These are phyloP conservation scores for Populus hybrid DNA, from an alignment of 441 rosid genomes.

Conservation along the genomic window DNA sequence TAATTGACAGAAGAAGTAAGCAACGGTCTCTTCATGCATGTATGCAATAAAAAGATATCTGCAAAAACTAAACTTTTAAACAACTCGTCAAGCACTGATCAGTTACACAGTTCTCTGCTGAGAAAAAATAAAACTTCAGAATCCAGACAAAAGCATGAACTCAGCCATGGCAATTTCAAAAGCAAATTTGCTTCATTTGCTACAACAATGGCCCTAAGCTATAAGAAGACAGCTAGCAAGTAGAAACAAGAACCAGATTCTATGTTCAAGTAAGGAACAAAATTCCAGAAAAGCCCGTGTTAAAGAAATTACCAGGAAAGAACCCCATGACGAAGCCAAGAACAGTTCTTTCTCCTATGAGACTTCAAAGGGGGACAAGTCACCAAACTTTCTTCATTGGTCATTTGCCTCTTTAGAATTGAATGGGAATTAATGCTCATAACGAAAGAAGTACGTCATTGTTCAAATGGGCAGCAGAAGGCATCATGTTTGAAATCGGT, in stretches of 20 bases:
- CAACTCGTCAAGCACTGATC: constrained; percentile 3
- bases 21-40: not conserved
- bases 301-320: not conserved
- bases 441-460: too few relatives aligned
- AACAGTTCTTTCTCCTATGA: not conserved
- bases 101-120: not conserved
- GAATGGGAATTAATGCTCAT: too few relatives aligned
- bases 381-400: not conserved
- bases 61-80: constrained; percentile 2
- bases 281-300: not conserved
- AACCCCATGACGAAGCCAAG: not conserved
- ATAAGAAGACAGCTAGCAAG: not conserved
- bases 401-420: too few relatives aligned
- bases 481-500: not conserved
- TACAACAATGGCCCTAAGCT: not conserved
- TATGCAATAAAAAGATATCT: not conserved
- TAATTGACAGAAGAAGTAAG: not conserved
- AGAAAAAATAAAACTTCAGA: not conserved
- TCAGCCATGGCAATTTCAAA: constrained; percentile 1
- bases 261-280: constrained; percentile 2
- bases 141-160: constrained; percentile 1
- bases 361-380: not conserved
- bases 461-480: too few relatives aligned
- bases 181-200: not conserved
- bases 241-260: constrained; percentile 31